phyloP scores from a whole-genome alignment of 2,329 filamentous ascomycete species.

The Apiospora saccharicola region DNA sequence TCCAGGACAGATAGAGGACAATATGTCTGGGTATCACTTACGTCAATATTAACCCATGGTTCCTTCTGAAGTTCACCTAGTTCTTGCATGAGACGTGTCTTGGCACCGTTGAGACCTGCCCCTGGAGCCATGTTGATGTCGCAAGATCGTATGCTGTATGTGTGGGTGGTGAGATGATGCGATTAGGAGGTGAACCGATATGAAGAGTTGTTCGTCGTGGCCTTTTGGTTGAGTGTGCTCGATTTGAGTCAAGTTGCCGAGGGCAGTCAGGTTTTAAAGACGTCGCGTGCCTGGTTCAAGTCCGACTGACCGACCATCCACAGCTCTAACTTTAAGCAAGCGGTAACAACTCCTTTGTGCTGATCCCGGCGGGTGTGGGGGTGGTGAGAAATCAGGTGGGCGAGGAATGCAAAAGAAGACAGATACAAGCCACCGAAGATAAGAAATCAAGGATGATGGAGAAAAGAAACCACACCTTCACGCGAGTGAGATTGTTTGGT shows the following conservation, averaged over 20 bases:
- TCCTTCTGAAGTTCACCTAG: slow-evolving; percentile 83
- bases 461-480: neutral
- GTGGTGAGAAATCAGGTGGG: neutral
- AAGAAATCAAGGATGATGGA: neutral
- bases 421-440: slow-evolving; percentile 7
- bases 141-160: slow-evolving; percentile 8
- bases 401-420: neutral
- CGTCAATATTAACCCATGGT: slow-evolving; percentile 92
- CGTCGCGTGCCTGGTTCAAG: neutral
- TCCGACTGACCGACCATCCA: neutral
- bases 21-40: slow-evolving; percentile 47
- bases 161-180: neutral
- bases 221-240: neutral
- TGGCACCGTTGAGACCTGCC: slow-evolving; percentile 54
- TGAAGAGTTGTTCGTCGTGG: neutral
- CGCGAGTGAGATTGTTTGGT: neutral
- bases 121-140: slow-evolving; percentile 39
- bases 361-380: neutral
- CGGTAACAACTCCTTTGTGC: slow-evolving; percentile 5
- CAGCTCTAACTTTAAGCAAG: neutral
- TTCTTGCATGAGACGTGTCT: slow-evolving; percentile 90
- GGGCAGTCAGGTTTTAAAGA: neutral
- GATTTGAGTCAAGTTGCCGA: slow-evolving; percentile 27
- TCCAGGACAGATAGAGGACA: too few relatives aligned
- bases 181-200: neutral